These are phyloP conservation scores for Cercospora sojina DNA, from an alignment of 2,329 filamentous ascomycete species.

Conservation along the genomic window DNA sequence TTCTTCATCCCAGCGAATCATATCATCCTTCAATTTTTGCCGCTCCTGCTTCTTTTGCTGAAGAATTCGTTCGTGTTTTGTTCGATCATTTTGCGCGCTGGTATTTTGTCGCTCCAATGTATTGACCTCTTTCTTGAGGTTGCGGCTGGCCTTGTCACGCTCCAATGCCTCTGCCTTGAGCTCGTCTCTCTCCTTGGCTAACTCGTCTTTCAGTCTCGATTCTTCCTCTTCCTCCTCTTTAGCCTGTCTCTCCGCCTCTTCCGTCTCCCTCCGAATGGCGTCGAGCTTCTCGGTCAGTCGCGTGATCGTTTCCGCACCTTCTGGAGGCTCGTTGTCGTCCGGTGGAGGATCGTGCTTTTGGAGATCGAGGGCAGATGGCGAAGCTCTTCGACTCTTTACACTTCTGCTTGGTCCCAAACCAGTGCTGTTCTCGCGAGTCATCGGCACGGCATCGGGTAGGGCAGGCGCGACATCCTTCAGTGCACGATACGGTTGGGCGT, in stretches of 20 bases:
- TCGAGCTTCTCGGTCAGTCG: conserved; percentile 81
- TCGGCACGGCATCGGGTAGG: conserved; percentile 60
- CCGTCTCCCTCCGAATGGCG: conserved; percentile 75
- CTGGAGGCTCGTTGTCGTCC: conserved; percentile 47
- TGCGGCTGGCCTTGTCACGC: conserved; percentile 86
- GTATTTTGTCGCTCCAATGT: conserved; percentile 79
- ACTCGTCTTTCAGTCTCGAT: conserved; percentile 43
- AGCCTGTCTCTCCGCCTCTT: conserved; percentile 71
- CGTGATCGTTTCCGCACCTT: conserved; percentile 67
- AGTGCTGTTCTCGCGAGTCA: conserved; percentile 65
- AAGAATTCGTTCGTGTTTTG: conserved; percentile 71
- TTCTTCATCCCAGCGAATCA: conserved; percentile 66
- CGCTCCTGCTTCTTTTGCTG: conserved; percentile 68
- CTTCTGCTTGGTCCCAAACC: conserved; percentile 58
- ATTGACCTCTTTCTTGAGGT: conserved; percentile 76
- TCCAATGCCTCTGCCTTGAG: conserved; percentile 77
- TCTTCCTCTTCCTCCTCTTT: conserved; percentile 59
- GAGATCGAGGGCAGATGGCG: conserved; percentile 50
- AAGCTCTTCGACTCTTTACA: conserved; percentile 70
- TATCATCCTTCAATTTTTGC: conserved; percentile 67
- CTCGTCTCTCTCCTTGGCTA: conserved; percentile 75
- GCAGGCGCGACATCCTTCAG: conserved; percentile 57
- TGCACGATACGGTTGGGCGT: conserved; percentile 51
- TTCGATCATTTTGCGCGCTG: conserved; percentile 72
- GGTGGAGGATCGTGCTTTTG: conserved; percentile 42